Evolutionary conservation across 2,329 filamentous ascomycete species (phyloP).

Genomic region (Metarhizium album): DNA sequence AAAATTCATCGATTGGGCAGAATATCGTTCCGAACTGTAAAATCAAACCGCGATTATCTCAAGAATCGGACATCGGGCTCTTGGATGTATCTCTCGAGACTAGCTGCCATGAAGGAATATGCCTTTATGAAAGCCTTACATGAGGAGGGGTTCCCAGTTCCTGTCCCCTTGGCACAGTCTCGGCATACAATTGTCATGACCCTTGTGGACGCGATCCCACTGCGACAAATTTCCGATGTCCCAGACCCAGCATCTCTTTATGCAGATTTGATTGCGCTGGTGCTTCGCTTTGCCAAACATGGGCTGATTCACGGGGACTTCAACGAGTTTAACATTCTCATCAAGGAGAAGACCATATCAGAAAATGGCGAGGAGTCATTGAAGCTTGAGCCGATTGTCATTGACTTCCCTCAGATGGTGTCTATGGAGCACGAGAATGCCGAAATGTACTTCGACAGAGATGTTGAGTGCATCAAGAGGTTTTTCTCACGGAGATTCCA

Average conservation of each 20-base stretch:
- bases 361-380: conserved; percentile 33
- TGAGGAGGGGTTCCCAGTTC: conserved; percentile 80
- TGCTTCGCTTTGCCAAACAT: conserved; percentile 71
- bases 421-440: conserved; percentile 91
- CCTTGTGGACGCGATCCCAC: conserved; percentile 80
- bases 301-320: conserved; percentile 96
- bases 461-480: conserved; percentile 88
- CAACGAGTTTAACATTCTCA: conserved; percentile 97
- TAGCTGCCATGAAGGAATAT: conserved; percentile 89
- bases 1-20: conserved; percentile 94
- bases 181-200: conserved; percentile 96
- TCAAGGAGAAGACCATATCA: conserved; percentile 50
- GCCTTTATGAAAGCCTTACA: conserved; percentile 84
- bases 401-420: conserved; percentile 98
- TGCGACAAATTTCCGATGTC: conserved; percentile 77
- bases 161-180: conserved; percentile 77
- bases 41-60: conserved; percentile 91
- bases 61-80: conserved; percentile 68
- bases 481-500: conserved; percentile 87
- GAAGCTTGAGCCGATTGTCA: conserved; percentile 65
- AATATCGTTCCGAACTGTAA: conserved; percentile 94
- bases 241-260: conserved; percentile 80
- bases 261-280: conserved; percentile 78
- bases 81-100: conserved; percentile 95
- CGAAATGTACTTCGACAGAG: conserved; percentile 94